Base-by-base conservation (phyloP, 176 grass and related monocot species). In the Oryza meridionalis region DNA sequence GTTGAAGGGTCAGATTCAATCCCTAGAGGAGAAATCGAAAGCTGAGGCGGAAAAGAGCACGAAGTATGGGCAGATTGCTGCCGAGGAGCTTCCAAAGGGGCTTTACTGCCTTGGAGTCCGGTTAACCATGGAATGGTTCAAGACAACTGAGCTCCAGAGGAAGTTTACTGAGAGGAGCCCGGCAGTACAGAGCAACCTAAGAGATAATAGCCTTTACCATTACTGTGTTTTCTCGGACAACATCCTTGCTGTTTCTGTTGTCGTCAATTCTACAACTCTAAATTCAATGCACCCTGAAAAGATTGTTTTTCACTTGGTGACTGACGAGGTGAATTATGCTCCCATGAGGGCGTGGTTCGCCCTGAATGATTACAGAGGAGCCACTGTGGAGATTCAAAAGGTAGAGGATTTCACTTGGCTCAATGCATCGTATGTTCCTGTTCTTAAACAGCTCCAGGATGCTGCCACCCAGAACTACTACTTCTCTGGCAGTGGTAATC, bases 171-270 rank as follows among this genome's bases (percentile, higher is more conserved):
- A 90, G 69, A 72, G 83, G 82, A 88, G 84, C 75, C 68, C 78
- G 43, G 45, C 77, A 76, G 80, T 92, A 61, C 85, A 90, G 77
- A 90, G 64, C 62, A 90, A 92, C 63, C 84, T 96, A 21, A 96
- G 86, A 83, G 93, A 96, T 81, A 99, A 87, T 69, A 89, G 81
- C 84, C 91, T 96, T 38, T 88, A 92, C 70, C 96, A 99, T 84
- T 99, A 87, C 16, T 99, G 96, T 81, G 72, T 99, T 78, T 99
- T 99, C 73, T 99, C 96, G 6, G 96, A 99, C 69, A 99, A 99
- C 85, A 96, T 99, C 84, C 84, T 99, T 51, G 96, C 96, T 22
- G 86, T 88, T 38, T 96, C 96, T 61, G 96, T 94, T 75, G 96
- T 90, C 4, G 84, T 99, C 67, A 96, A 99, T 69, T 99, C 96